Base-by-base conservation (phyloP, 2,329 filamentous ascomycete genomes). In the Ascochyta clinopodiicola region DNA sequence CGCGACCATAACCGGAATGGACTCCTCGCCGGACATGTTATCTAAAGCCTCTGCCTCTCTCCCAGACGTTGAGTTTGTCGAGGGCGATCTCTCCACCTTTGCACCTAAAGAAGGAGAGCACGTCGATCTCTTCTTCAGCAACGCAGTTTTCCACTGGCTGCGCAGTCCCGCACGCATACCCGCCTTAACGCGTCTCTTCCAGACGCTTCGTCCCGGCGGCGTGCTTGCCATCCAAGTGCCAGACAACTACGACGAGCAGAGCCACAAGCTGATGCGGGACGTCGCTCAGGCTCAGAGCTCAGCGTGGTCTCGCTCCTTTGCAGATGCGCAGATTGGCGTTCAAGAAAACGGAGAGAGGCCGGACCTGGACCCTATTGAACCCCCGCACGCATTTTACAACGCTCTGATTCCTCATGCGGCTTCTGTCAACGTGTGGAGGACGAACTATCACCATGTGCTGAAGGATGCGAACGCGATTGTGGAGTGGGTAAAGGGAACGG, bases 141-240 rank as follows among this genome's bases (percentile, higher is more conserved):
- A 86, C 53, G 84, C 85, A 0, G 82, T 83, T 2, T 80, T 86
- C 53, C 85, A 87, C 52, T 87, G 85, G 85, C 70, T 87, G 4
- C 74, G 77, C 0, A 57, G 56, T 1, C 61, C 66, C 0, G 64
- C 76, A 0, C 81, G 84, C 0, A 73, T 87, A 6, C 68, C 72
- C 0, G 74, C 79, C 1, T 71, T 87, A 4, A 70, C 67, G 9
- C 70, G 75, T 0, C 69, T 86, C 2, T 68, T 87, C 2, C 21
- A 63, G 0, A 65, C 67, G 0, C 77, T 82, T 34, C 42, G 61
- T 0, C 44, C 75, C 0, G 82, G 83, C 2, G 80, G 79, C 27
- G 79, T 82, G 0, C 72, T 87, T 5, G 84, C 84, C 0, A 75
- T 85, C 44, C 84, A 87, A 56, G 76, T 82, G 1, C 81, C 81